A percentile compares a stretch with the other conserved stretches of the same genome.
These are phyloP conservation scores for Begonia loranthoides DNA, from an alignment of 306 rosid genomes.

Conservation along the genomic window DNA sequence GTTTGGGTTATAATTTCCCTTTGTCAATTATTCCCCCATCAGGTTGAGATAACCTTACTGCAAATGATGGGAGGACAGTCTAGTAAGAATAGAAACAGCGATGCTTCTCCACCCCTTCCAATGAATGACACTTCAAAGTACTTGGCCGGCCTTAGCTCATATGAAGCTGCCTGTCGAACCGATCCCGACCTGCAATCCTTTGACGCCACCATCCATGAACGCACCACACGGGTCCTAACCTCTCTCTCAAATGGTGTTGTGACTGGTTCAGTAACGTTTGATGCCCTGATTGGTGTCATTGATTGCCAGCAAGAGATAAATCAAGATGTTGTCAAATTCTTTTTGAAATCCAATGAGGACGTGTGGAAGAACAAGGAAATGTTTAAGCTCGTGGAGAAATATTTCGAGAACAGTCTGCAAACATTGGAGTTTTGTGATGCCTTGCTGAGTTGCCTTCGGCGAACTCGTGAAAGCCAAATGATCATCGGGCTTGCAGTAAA, in stretches of 20 bases:
- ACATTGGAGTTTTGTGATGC: constrained; percentile 60
- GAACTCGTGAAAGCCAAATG: constrained; percentile 38
- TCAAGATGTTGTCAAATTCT: constrained; percentile 52
- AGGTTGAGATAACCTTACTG: neutral
- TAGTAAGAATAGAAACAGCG: constrained; percentile 28
- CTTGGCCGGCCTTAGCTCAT: constrained; percentile 48
- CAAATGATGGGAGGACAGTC: constrained; percentile 60
- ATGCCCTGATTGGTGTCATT: constrained; percentile 53
- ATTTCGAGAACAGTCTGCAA: constrained; percentile 51
- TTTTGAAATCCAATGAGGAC: constrained; percentile 56
- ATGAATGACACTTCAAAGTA: constrained; percentile 28
- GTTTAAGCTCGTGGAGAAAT: constrained; percentile 47
- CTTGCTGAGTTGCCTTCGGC: constrained; percentile 53
- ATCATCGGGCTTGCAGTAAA: constrained; percentile 43
- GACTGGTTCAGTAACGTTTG: constrained; percentile 49
- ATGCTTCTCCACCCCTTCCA: constrained; percentile 25
- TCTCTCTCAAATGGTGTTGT: constrained; percentile 49
- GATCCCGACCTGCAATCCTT: constrained; percentile 58
- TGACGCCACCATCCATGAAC: constrained; percentile 49
- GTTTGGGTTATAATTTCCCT: too few relatives aligned
- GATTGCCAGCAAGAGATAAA: constrained; percentile 64
- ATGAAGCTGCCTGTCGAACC: constrained; percentile 52
- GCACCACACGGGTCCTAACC: constrained; percentile 49
- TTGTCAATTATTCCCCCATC: too few relatives aligned
- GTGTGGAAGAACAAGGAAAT: constrained; percentile 52